A percentile compares a stretch with the other conserved stretches of the same genome.
Conservation (phyloP, 805 yeast species). For the Cyberlindnera maclurae region DNA sequence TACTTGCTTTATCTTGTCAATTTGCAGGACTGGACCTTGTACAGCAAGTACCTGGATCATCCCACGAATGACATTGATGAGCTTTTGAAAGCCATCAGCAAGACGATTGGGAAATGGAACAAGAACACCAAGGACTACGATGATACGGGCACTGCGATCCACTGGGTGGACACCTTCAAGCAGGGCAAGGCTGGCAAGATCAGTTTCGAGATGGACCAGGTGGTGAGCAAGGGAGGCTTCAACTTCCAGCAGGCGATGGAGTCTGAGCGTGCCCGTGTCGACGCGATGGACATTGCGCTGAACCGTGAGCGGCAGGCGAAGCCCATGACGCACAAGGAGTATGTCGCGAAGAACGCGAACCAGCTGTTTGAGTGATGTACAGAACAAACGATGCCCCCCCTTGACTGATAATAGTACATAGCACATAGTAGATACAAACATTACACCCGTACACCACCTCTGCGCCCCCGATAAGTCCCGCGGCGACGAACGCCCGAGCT, state of each 20-base stretch:
- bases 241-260: slow-evolving; percentile 10
- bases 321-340: slow-evolving; percentile 14
- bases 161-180: slow-evolving; percentile 56
- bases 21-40: slow-evolving; percentile 34
- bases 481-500: too few species aligned
- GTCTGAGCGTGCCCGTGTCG: slow-evolving; percentile 15
- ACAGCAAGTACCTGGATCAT: slow-evolving; percentile 35
- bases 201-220: slow-evolving; percentile 20
- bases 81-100: slow-evolving; percentile 44
- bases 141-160: slow-evolving; percentile 54
- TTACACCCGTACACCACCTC: too few species aligned
- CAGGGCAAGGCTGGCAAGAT: slow-evolving; percentile 37
- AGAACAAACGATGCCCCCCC: too few species aligned
- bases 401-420: neutral
- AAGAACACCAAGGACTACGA: slow-evolving; percentile 33
- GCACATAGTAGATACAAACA: neutral
- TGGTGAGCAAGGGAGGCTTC: slow-evolving; percentile 8
- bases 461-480: too few species aligned
- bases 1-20: slow-evolving; percentile 72
- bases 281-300: slow-evolving; percentile 17
- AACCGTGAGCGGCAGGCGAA: slow-evolving; percentile 13
- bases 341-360: slow-evolving; percentile 19
- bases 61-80: slow-evolving; percentile 72
- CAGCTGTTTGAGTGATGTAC: slow-evolving; percentile 17
- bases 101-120: slow-evolving; percentile 27